Evolutionary conservation across 805 yeast species (phyloP).

Genomic region (Pichia exigua): DNA sequence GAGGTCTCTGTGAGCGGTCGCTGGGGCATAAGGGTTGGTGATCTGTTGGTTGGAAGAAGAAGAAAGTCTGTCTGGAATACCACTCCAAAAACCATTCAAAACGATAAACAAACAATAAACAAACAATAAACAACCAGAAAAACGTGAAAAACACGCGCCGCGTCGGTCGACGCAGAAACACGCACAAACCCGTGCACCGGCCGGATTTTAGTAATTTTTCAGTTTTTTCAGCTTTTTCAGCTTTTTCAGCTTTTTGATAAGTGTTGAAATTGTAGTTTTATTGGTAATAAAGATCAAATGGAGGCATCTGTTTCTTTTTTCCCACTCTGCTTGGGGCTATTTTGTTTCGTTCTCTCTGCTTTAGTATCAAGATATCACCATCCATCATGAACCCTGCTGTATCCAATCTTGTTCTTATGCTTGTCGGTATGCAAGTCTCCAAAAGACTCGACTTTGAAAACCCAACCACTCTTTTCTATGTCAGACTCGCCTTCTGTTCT

Average conservation of each 20-base stretch:
- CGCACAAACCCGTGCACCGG: background rate
- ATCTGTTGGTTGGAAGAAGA: background rate
- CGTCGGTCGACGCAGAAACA: background rate
- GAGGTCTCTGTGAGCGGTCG: background rate
- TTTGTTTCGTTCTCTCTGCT: background rate
- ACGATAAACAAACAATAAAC: background rate
- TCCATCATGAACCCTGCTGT: slow-evolving; percentile 75
- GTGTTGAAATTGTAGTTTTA: background rate
- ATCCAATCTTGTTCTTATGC: slow-evolving; percentile 81
- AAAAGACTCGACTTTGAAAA: slow-evolving; percentile 84
- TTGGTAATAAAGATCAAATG: background rate
- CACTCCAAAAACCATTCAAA: background rate
- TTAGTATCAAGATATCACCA: background rate
- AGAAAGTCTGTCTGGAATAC: background rate
- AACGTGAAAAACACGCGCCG: background rate
- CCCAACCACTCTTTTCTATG: slow-evolving; percentile 63
- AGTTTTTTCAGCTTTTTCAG: background rate
- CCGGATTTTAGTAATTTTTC: background rate
- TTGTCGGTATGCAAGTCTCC: slow-evolving; percentile 92
- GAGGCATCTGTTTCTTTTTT: no score
- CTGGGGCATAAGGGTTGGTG: background rate
- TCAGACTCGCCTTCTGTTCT: slow-evolving; percentile 61
- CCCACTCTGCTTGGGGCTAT: no score
- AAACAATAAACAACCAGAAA: background rate
- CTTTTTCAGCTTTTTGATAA: background rate